Evolutionary conservation across 2,329 filamentous ascomycete genomes (phyloP).

Genomic region (Tricladium varicosporioides): DNA sequence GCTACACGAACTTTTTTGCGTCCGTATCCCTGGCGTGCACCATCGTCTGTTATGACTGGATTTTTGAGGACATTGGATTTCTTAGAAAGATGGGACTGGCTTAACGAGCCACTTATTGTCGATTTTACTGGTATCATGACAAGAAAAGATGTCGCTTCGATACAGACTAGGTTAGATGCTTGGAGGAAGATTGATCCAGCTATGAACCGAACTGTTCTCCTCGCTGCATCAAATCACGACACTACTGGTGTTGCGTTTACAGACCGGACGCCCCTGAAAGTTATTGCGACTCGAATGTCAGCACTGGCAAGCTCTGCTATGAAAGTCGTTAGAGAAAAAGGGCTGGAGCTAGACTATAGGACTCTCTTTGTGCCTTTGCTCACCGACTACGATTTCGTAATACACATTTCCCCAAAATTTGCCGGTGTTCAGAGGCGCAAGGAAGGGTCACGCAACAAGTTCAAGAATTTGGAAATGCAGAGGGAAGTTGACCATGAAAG

Average conservation of each 20-base stretch:
- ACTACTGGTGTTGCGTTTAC: constrained; percentile 78
- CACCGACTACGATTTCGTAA: constrained; percentile 80
- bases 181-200: constrained; percentile 87
- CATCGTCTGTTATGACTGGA: constrained; percentile 74
- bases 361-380: constrained; percentile 72
- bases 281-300: constrained; percentile 81
- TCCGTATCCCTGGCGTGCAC: constrained; percentile 75
- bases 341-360: constrained; percentile 51
- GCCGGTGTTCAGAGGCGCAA: constrained; percentile 35
- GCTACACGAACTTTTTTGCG: constrained; percentile 75
- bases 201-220: constrained; percentile 79
- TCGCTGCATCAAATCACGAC: constrained; percentile 79
- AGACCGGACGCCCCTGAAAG: constrained; percentile 70
- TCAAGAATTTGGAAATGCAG: constrained; percentile 76
- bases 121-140: constrained; percentile 69
- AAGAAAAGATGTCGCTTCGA: constrained; percentile 55
- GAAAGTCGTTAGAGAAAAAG: constrained; percentile 54
- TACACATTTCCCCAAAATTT: constrained; percentile 54
- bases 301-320: constrained; percentile 75
- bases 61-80: constrained; percentile 79
- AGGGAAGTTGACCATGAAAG: constrained; percentile 41
- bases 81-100: constrained; percentile 90
- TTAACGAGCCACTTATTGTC: constrained; percentile 74
- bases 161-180: constrained; percentile 71
- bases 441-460: constrained; percentile 48